Conservation (phyloP, 805 yeast genomes). For the Candida morakotiae region DNA sequence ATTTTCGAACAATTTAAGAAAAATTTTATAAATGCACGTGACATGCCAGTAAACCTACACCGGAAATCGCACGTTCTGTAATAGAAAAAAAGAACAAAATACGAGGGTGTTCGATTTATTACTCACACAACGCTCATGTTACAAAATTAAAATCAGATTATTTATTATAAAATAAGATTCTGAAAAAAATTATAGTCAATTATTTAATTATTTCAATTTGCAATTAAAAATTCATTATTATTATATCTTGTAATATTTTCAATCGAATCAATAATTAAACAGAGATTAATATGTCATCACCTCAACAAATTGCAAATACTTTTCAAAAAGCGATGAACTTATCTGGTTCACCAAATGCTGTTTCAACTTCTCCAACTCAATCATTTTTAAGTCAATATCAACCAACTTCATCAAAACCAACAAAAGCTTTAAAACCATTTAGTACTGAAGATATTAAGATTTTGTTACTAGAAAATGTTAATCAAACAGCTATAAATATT, state of each 20-base stretch:
- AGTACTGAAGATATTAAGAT: slow-evolving; percentile 94
- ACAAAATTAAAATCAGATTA: neutral
- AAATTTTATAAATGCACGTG: neutral
- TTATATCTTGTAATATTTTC: too few species aligned
- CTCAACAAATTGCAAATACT: slow-evolving; percentile 61
- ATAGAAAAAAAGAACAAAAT: too few species aligned
- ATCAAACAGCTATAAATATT: slow-evolving; percentile 84
- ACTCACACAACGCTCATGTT: neutral
- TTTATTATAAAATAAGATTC: neutral
- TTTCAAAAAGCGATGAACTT: slow-evolving; percentile 53
- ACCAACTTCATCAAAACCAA: slow-evolving; percentile 38
- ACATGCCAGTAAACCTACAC: neutral
- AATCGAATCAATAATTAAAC: too few species aligned
- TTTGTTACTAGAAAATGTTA: slow-evolving; percentile 86
- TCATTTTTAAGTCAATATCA: slow-evolving; percentile 61
- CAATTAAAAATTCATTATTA: too few species aligned
- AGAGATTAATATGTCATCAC: slow-evolving; percentile 57
- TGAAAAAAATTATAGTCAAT: too few species aligned
- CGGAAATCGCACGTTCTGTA: too few species aligned
- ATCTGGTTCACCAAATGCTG: slow-evolving; percentile 63
- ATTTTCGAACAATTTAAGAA: neutral
- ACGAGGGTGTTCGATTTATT: too few species aligned
- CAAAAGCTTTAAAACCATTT: slow-evolving; percentile 86
- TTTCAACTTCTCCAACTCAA: slow-evolving; percentile 80
- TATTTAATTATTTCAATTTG: too few species aligned